Percentiles rank a stretch among this genome's conserved stretches.
Evolutionary conservation across 2,329 filamentous ascomycete genomes (phyloP).

Genomic region (Trichoderma pleuroti): DNA sequence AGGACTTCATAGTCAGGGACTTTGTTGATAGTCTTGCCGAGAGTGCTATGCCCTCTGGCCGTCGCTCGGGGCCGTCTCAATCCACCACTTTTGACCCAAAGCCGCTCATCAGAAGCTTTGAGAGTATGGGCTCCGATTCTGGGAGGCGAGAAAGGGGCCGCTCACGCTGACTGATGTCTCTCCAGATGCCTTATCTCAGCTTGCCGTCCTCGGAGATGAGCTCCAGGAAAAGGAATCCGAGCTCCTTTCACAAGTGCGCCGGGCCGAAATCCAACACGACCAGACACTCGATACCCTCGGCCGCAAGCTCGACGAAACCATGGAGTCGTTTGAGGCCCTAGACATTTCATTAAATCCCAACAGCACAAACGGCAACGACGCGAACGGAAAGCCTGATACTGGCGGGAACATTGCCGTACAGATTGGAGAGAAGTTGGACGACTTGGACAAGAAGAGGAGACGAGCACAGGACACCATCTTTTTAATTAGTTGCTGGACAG

Average conservation of each 20-base stretch:
- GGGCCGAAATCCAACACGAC: constrained; percentile 88
- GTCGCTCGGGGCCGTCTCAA: constrained; percentile 67
- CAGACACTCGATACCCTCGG: constrained; percentile 85
- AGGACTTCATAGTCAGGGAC: constrained; percentile 97
- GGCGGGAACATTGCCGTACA: constrained; percentile 90
- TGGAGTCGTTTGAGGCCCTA: constrained; percentile 85
- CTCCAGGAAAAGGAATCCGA: constrained; percentile 89
- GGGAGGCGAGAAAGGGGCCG: neutral
- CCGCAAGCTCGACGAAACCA: constrained; percentile 84
- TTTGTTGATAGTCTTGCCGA: constrained; percentile 94
- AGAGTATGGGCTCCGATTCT: constrained; percentile 49
- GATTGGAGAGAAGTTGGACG: constrained; percentile 90
- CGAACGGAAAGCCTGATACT: constrained; percentile 42
- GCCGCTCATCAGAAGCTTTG: constrained; percentile 92
- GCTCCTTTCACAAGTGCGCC: constrained; percentile 80
- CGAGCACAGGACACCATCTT: constrained; percentile 92
- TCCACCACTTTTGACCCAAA: constrained; percentile 81
- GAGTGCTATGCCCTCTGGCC: constrained; percentile 71
- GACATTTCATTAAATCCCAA: constrained; percentile 75
- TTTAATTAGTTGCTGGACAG: constrained; percentile 92
- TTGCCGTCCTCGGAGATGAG: constrained; percentile 72
- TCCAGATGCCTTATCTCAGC: constrained; percentile 61
- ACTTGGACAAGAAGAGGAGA: constrained; percentile 86
- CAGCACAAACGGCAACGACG: constrained; percentile 35
- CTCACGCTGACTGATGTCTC: neutral